phyloP scores from a whole-genome alignment of 2,329 filamentous ascomycete genomes.

The Sporothrix brunneoviolacea region DNA sequence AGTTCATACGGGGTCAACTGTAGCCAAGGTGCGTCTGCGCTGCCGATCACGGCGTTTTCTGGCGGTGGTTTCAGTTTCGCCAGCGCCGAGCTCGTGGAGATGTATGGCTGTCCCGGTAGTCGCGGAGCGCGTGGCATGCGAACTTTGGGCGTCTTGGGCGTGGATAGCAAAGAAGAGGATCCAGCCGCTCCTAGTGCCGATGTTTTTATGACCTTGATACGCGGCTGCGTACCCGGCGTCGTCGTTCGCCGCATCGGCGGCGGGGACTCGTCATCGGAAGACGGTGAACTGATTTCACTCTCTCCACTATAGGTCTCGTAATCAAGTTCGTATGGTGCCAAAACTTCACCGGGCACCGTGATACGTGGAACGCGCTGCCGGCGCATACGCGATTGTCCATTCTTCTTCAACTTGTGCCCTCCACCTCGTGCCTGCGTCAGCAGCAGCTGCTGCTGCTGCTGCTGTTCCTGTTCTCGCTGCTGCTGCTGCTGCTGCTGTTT shows the following conservation, averaged over 20 bases:
- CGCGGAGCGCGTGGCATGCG: slow-evolving; percentile 26
- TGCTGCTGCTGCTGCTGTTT: slow-evolving; percentile 41
- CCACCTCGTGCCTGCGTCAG: slow-evolving; percentile 37
- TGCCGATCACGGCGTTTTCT: slow-evolving; percentile 51
- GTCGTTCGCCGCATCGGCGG: slow-evolving; percentile 24
- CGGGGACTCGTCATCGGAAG: slow-evolving; percentile 31
- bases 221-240: slow-evolving; percentile 30
- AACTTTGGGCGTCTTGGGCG: slow-evolving; percentile 39
- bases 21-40: slow-evolving; percentile 57
- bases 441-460: slow-evolving; percentile 48
- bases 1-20: slow-evolving; percentile 59
- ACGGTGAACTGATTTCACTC: slow-evolving; percentile 32
- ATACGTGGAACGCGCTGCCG: slow-evolving; percentile 48
- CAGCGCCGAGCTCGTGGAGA: slow-evolving; percentile 34
- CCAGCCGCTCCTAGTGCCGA: not conserved
- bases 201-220: slow-evolving; percentile 42
- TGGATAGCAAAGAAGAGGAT: not conserved
- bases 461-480: slow-evolving; percentile 51
- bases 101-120: slow-evolving; percentile 18
- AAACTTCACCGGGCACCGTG: slow-evolving; percentile 59
- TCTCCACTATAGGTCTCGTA: slow-evolving; percentile 52
- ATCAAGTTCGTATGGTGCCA: slow-evolving; percentile 59
- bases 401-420: slow-evolving; percentile 5
- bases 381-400: slow-evolving; percentile 20
- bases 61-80: slow-evolving; percentile 50